Evolutionary conservation across 169 alveolate genomes (phyloP), one percentile per base, ranked within the genome.

Genomic region (Theileria equi): DNA sequence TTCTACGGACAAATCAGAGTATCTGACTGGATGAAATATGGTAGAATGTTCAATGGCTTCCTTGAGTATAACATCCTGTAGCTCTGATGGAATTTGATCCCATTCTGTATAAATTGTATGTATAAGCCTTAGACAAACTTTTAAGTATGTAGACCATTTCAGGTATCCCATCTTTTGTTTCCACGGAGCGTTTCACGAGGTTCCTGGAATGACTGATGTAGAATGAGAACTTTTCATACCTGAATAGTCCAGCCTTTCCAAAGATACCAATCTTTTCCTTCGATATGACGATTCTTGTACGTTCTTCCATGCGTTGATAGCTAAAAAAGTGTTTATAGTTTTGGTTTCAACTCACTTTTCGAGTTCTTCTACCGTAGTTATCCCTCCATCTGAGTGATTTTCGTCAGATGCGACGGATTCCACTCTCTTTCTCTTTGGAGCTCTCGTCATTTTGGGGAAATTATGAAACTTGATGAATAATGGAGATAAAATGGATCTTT

Each of bases 321-420:
- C 81, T 69, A 45, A 28, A 32, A 16, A 13, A 19, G 21, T 16
- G 55, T 16, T 45, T 31, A 66, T 16, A 6, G 13, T n/a, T 7
- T 10, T 17, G 13, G 5, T 2, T 1, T 5, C 28, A 2, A 69
- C 69, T 21, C 26, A 69, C 81, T 40, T 57, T 31, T 69, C 73
- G n/a, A 69, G 73, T 21, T 69, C 81, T 43, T 69, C 81, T 16
- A 40, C 36, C 8, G 81, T 50, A 47, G 26, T 29, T 11, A 69
- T 29, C 5, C 35, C 28, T 49, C 43, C 31, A 1, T n/a, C 28
- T 7, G 50, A 55, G 19, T 38, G 31, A 1, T 23, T 23, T 5
- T 38, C 68, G 11, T 40, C 7, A 60, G 70, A 25, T 25, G 74
- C 54, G 13, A 52, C 21, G 21, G 63, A 53, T 28, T 53, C 49